Evolutionary conservation across 371 early-diverging fungal species (phyloP), one percentile per base, ranked within the genome.

Genomic region (Dentiscutata heterogama): DNA sequence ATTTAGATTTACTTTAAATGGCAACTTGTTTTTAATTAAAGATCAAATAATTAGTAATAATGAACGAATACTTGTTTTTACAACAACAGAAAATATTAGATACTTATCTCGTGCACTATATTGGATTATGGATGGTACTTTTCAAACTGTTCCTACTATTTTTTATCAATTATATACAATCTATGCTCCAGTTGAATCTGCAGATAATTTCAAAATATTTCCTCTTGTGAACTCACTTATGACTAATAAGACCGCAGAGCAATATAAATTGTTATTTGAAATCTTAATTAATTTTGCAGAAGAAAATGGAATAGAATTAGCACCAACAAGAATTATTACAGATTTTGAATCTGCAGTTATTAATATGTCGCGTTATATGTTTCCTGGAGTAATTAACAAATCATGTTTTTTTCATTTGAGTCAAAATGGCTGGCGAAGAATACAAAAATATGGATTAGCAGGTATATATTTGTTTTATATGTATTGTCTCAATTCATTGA

Each of bases 111-210:
- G 22, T 50, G 22, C 50, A 73, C 22, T 2, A 53, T 27, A n/a
- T 27, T 73, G n/a, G 68, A 68, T 39, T 14, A 39, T 68, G 42
- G 42, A 68, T 68, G 22, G 22, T 39, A 31, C 18, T 3, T 39
- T 68, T 39, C 39, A 68, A 31, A 68, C 42, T 3, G 42, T 20
- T 1, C 35, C 35, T 29, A 16, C 14, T 2, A 68, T 35, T 14
- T 68, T 39, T 22, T 54, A 74, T 13, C 27, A 74, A 56, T 53
- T 74, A 74, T 74, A 74, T 29, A 74, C 56, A 29, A 74, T 74
- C 0, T 29, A 74, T 29, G 2, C 53, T 1, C 25, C 54, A 25
- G 25, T 74, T 27, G 56, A 13, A 25, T 2, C 14, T 27, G 16
- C 3, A 31, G 27, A 74, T 68, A 74, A 74, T 14, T 74, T 27